Evolutionary conservation across 2,329 filamentous ascomycete species (phyloP).

Genomic region (Fusarium anthophilum): DNA sequence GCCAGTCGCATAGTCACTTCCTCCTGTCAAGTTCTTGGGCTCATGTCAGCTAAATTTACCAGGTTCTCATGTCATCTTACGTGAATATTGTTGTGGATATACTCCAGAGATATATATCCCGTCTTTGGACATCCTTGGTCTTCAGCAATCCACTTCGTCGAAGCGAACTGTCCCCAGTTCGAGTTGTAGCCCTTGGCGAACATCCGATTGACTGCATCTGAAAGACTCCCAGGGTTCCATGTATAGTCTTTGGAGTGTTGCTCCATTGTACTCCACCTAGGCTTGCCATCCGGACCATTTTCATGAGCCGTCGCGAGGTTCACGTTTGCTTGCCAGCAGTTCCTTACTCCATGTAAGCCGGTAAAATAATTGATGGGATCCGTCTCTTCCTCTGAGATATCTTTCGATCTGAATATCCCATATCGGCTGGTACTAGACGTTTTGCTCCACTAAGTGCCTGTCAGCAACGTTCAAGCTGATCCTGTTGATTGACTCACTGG

Average conservation of each 20-base stretch:
- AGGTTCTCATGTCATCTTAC: accelerated
- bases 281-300: neutral
- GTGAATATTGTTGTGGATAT: constrained; percentile 10
- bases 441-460: neutral
- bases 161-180: neutral
- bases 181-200: neutral
- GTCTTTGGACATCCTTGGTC: neutral
- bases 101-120: constrained; percentile 1
- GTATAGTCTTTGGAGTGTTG: neutral
- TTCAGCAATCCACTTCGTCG: neutral
- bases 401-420: neutral
- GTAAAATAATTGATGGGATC: neutral
- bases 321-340: neutral
- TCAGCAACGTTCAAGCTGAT: neutral
- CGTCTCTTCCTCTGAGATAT: accelerated
- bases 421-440: neutral
- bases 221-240: neutral
- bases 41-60: accelerated
- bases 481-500: neutral
- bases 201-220: neutral
- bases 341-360: neutral
- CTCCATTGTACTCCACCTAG: neutral
- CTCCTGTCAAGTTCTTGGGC: neutral
- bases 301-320: neutral
- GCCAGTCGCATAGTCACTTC: neutral